phyloP scores from a whole-genome alignment of 345 rosid species.

The Populus pruinosa region DNA sequence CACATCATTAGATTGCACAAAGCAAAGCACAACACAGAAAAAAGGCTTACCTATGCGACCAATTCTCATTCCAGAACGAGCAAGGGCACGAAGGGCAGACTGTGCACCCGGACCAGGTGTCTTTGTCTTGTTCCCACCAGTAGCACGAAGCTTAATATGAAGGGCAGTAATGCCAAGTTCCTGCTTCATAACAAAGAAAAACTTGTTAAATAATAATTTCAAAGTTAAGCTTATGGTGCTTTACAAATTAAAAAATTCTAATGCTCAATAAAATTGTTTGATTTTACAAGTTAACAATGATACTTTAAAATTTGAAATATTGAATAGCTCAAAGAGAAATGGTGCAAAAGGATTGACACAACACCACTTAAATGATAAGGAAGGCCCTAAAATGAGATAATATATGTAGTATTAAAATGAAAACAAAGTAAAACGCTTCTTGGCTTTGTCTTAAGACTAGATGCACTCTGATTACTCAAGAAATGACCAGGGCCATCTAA shows the following conservation, averaged over 20 bases:
- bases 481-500: neutral
- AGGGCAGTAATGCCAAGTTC: slow-evolving; percentile 30
- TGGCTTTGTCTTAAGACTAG: neutral
- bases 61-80: slow-evolving; percentile 33
- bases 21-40: neutral
- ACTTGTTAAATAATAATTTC: neutral
- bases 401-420: neutral
- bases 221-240: neutral
- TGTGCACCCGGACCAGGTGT: slow-evolving; percentile 37
- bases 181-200: slow-evolving; percentile 6
- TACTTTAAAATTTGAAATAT: neutral
- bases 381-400: neutral
- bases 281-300: neutral
- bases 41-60: slow-evolving; percentile 23
- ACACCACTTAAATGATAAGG: neutral
- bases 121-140: slow-evolving; percentile 34
- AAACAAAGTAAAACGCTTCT: neutral
- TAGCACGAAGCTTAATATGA: slow-evolving; percentile 35
- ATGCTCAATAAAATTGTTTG: neutral
- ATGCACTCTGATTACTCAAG: neutral
- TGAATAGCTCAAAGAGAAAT: neutral
- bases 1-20: neutral
- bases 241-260: too few species aligned
- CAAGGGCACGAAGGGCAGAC: slow-evolving; percentile 32
- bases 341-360: neutral